Percentiles rank a stretch among this genome's conserved stretches.
Evolutionary conservation across 2,329 filamentous ascomycete genomes (phyloP).

Genomic region (Magnaporthiopsis rhizophila): DNA sequence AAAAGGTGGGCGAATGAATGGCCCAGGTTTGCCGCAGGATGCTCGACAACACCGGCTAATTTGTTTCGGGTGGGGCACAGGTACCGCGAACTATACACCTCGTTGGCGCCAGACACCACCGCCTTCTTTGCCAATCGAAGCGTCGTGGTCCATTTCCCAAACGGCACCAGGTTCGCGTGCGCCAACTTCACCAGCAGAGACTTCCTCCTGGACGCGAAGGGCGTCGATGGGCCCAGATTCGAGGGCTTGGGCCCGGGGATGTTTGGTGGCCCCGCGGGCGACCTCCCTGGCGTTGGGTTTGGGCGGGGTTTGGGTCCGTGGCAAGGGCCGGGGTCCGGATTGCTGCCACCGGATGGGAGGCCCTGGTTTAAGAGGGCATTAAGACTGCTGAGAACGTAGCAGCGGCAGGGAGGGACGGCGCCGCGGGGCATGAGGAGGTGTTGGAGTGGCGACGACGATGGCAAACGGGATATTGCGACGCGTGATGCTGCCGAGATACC

Average conservation of each 20-base stretch:
- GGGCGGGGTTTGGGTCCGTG: not conserved
- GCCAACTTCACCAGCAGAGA: slow-evolving; percentile 45
- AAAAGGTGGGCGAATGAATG: slow-evolving; percentile 13
- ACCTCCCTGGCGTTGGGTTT: too few species aligned
- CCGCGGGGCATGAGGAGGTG: too few species aligned
- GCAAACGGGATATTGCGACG: not conserved
- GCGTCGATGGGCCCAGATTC: not conserved
- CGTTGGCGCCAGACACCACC: slow-evolving; percentile 38
- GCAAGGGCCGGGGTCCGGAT: not conserved
- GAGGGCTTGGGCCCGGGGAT: not conserved
- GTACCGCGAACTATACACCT: slow-evolving; percentile 45
- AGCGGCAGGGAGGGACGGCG: too few species aligned
- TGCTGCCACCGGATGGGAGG: not conserved
- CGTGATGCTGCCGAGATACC: too few species aligned
- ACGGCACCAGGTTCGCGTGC: slow-evolving; percentile 56
- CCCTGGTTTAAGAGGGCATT: not conserved
- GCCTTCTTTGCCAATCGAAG: slow-evolving; percentile 60
- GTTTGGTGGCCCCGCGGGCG: too few species aligned
- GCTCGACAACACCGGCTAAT: not conserved
- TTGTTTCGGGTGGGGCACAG: slow-evolving; percentile 26
- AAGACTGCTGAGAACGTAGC: not conserved
- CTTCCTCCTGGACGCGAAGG: not conserved
- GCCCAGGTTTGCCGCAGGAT: not conserved
- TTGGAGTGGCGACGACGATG: not conserved
- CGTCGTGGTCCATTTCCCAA: slow-evolving; percentile 55